These are phyloP conservation scores for Fusarium nygamai DNA, from an alignment of 2,329 filamentous ascomycete species.

Conservation along the genomic window DNA sequence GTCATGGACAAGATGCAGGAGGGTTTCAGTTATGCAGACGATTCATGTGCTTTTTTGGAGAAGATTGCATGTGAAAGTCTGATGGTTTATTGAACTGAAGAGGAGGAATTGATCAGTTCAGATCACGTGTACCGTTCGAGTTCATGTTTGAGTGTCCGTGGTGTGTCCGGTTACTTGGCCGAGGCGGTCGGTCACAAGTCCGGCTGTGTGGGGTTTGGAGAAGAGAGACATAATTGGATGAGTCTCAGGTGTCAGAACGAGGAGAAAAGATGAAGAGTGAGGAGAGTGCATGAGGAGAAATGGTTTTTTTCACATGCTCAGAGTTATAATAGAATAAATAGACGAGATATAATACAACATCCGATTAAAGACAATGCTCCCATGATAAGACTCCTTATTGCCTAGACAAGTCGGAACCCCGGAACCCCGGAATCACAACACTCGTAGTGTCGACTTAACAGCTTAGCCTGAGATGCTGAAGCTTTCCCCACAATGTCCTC, in stretches of 20 bases:
- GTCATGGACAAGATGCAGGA: constrained; percentile 2
- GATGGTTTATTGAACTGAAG: not conserved
- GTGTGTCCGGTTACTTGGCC: constrained; percentile 27
- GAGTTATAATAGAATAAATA: not conserved
- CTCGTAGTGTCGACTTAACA: not conserved
- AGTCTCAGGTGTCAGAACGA: not conserved
- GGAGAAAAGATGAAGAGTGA: constrained; percentile 1
- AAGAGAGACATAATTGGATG: constrained; percentile 20
- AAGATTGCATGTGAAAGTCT: constrained; percentile 27
- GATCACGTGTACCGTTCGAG: constrained; percentile 17
- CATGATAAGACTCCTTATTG: not conserved
- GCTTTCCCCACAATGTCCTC: constrained; percentile 30
- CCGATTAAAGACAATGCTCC: not conserved
- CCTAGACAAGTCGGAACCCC: not conserved
- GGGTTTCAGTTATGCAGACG: constrained; percentile 14
- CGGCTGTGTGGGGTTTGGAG: constrained; percentile 32
- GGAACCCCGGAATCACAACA: constrained; percentile 22
- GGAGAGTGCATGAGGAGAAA: constrained; percentile 10
- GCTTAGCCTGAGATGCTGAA: not conserved
- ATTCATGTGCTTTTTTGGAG: constrained; percentile 21
- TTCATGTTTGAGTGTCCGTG: not conserved
- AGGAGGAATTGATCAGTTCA: not conserved
- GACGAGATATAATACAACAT: not conserved
- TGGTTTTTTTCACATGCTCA: constrained; percentile 28
- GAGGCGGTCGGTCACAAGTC: constrained; percentile 36